Evolutionary conservation across 2,329 filamentous ascomycete species (phyloP).

Genomic region (Aspergillus brasiliensis): DNA sequence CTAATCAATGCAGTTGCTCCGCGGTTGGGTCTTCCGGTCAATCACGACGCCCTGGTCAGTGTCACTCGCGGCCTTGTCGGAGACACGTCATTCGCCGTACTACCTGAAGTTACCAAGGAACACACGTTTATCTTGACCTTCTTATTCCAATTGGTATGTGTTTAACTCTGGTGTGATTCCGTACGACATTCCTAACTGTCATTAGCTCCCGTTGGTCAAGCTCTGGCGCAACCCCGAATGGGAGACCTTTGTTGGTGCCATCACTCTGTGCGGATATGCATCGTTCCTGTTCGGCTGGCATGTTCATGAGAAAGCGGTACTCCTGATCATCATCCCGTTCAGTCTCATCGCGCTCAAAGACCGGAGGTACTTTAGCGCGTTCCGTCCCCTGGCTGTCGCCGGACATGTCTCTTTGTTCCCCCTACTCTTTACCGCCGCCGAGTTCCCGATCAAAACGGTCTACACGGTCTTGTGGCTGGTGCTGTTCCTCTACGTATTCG

Average conservation of each 20-base stretch:
- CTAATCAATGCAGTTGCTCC: slow-evolving; percentile 69
- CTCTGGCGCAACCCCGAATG: slow-evolving; percentile 79
- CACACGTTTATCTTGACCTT: slow-evolving; percentile 82
- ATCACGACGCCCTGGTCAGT: slow-evolving; percentile 75
- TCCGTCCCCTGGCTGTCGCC: slow-evolving; percentile 86
- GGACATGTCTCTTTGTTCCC: slow-evolving; percentile 96
- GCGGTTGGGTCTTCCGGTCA: slow-evolving; percentile 72
- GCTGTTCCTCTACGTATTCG: slow-evolving; percentile 81
- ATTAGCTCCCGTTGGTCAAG: slow-evolving; percentile 71
- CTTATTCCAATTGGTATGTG: slow-evolving; percentile 69
- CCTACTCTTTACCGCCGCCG: slow-evolving; percentile 84
- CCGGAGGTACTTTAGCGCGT: slow-evolving; percentile 85
- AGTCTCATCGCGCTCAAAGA: slow-evolving; percentile 88
- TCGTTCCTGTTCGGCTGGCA: slow-evolving; percentile 99
- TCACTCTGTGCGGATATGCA: slow-evolving; percentile 91
- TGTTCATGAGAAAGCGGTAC: slow-evolving; percentile 95
- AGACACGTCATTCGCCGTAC: slow-evolving; percentile 88
- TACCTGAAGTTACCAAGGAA: slow-evolving; percentile 80
- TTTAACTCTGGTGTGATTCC: slow-evolving; percentile 4
- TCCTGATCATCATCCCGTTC: slow-evolving; percentile 93
- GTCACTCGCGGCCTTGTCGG: slow-evolving; percentile 92
- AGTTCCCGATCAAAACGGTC: slow-evolving; percentile 90
- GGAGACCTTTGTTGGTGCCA: slow-evolving; percentile 84
- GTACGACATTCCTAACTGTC: slow-evolving; percentile 10
- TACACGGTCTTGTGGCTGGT: slow-evolving; percentile 94